Evolutionary conservation across 2,329 filamentous ascomycete genomes (phyloP), one percentile per base, ranked within the genome.

Genomic region (Rhytidhysteron rufulum): DNA sequence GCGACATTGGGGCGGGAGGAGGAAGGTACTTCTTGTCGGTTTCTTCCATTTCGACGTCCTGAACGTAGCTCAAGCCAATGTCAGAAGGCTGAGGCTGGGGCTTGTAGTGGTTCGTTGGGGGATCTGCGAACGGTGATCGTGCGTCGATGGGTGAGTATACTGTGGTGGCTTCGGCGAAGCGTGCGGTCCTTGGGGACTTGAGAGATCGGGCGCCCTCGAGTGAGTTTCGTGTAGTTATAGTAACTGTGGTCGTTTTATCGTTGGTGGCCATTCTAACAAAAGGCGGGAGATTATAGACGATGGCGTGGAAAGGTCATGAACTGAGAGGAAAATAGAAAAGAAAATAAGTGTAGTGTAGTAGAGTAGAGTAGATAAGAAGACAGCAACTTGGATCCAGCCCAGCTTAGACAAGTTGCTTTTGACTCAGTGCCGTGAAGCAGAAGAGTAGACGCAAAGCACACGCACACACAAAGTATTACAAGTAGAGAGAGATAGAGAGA

Each of bases 41-140:
- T 49, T 75, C 70, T 47, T 74, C 69, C 57, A 82, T 75, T 44
- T 78, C 73, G 54, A 79, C 69, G 65, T 54, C 68, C 66, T 41
- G 72, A 60, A 96, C 86, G 70, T 95, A 96, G 63, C 90, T 89
- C 66, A 97, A 96, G 51, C 90, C 90, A 50, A 95, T 80, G 69
- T 95, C 89, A 43, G 83, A 86, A 22, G 90, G 86, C 61, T 88
- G 84, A 39, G 82, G 71, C 62, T 85, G 78, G 39, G 78, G 72
- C 51, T 73, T 69, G 62, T 79, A 70, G 60, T 75, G 68, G 54
- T 73, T 72, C 31, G 75, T 74, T 31, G 79, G 75, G 34, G 76
- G 74, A 47, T 82, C 77, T 53, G 74, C 53, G 55, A 51, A 58
- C 16, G 59, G 60, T 20, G 56, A 54, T 45, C 71, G 66, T 31